Conservation (phyloP, 371 early-diverging fungal species). For the Parasitella parasitica region DNA sequence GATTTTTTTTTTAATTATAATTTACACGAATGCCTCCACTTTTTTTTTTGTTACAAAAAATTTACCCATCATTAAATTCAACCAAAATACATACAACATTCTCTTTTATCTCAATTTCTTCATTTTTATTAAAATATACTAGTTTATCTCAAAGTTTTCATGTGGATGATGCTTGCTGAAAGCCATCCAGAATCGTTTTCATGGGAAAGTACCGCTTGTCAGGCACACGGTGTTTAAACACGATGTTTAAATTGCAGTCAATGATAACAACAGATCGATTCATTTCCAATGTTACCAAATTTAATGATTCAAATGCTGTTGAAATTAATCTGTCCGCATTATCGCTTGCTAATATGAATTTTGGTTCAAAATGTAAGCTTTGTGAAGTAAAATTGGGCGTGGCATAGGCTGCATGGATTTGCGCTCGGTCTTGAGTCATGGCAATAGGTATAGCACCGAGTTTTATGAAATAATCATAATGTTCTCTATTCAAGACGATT, state of each 20-base stretch:
- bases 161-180: background rate
- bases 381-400: background rate
- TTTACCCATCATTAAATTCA: background rate
- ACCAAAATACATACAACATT: background rate
- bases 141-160: background rate
- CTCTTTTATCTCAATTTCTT: no score
- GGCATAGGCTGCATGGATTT: constrained; percentile 12
- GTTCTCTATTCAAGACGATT: background rate
- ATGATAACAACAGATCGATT: constrained; percentile 15
- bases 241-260: background rate
- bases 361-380: constrained; percentile 16
- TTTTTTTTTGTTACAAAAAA: background rate
- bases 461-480: constrained; percentile 1
- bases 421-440: constrained; percentile 18
- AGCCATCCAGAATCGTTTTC: constrained; percentile 1
- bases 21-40: no score
- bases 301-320: constrained; percentile 1
- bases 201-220: constrained; percentile 8
- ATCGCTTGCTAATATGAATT: constrained; percentile 21
- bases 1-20: no score
- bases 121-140: no score
- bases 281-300: background rate
- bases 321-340: constrained; percentile 8
- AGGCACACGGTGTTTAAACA: constrained; percentile 1
- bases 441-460: constrained; percentile 11